Evolutionary conservation across 1,284 basidiomycete species (phyloP), one percentile per base, ranked within the genome.

Genomic region (Caloboletus inedulis): DNA sequence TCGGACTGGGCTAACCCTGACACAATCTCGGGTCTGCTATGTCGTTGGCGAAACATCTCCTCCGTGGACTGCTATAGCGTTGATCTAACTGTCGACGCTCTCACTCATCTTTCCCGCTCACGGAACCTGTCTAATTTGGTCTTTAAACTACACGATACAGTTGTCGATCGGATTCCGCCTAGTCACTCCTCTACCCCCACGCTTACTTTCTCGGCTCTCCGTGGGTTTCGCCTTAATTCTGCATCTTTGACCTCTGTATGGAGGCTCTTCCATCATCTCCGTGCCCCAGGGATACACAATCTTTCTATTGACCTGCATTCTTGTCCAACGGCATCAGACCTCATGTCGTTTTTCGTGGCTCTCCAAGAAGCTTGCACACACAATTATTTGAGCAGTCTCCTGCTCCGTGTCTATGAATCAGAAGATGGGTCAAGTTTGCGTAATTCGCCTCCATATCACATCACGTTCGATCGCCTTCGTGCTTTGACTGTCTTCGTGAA

Each of bases 401-500:
- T 0, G 7, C 31, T 59, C 6, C 3, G 8, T 5, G 6, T 41
- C 3, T 31, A 7, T 8, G n/a, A 19, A 4, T 7, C 43, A 5
- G 33, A 18, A 23, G n/a, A 4, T 5, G 1, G 12, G 0, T 23
- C 19, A n/a, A 9, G 16, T 30, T n/a, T n/a, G 5, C 19, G 27
- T 2, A 30, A 37, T 8, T 16, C 23, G 0, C 9, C 40, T 1
- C 39, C 36, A 8, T 33, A 37, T 45, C 14, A 33, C 31, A 45
- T 58, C 41, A 53, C 42, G 25, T 54, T 57, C 7, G 16, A 41
- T 37, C 27, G 6, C 14, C 35, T 62, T 49, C 36, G 14, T n/a
- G 46, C 59, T 29, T 36, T 58, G 6, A 43, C 52, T 0, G 37
- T 16, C 37, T 63, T 61, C 8, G 31, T 5, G 9, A 63, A 63